Percentiles rank a stretch among this genome's conserved stretches.
Evolutionary conservation across 768 basidiomycete genomes (phyloP).

Genomic region (Holtermannia corniformis): DNA sequence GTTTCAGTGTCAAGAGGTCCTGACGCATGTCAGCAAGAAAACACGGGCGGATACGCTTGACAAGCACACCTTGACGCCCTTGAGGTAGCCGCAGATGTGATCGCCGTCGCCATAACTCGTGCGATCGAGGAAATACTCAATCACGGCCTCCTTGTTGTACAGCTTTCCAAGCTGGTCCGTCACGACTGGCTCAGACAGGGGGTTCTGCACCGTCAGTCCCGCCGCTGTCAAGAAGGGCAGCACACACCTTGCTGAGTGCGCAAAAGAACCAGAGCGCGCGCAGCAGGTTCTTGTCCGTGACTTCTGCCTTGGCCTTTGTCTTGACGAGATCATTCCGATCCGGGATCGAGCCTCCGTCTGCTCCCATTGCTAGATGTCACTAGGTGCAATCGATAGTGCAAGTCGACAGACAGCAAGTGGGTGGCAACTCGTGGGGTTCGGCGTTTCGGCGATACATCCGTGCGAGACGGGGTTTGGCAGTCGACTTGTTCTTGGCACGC

Average conservation of each 20-base stretch:
- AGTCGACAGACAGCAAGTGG: too few species aligned
- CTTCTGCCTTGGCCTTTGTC: conserved; percentile 55
- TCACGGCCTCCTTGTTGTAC: conserved; percentile 89
- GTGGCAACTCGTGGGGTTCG: too few species aligned
- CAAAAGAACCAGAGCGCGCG: conserved; percentile 87
- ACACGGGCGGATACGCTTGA: conserved; percentile 4
- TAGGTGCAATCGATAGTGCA: too few species aligned
- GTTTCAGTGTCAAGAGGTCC: conserved; percentile 74
- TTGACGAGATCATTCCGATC: conserved; percentile 43
- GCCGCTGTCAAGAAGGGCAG: background rate
- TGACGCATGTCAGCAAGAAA: conserved; percentile 33
- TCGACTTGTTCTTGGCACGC: too few species aligned
- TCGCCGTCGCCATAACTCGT: conserved; percentile 81
- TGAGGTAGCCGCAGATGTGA: conserved; percentile 83
- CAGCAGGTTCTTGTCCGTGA: conserved; percentile 82
- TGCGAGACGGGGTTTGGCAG: too few species aligned
- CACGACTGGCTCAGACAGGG: conserved; percentile 80
- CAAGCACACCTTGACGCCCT: conserved; percentile 79
- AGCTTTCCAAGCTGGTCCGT: conserved; percentile 86
- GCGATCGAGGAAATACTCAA: conserved; percentile 80
- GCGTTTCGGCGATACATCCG: too few species aligned
- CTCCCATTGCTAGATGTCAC: conserved; percentile 20
- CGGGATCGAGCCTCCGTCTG: conserved; percentile 41
- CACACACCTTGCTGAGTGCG: conserved; percentile 78
- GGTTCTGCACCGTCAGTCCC: conserved; percentile 48